These are phyloP conservation scores for Heliamphora pulchella DNA, from an alignment of 179 eudicot species.

Conservation along the genomic window DNA sequence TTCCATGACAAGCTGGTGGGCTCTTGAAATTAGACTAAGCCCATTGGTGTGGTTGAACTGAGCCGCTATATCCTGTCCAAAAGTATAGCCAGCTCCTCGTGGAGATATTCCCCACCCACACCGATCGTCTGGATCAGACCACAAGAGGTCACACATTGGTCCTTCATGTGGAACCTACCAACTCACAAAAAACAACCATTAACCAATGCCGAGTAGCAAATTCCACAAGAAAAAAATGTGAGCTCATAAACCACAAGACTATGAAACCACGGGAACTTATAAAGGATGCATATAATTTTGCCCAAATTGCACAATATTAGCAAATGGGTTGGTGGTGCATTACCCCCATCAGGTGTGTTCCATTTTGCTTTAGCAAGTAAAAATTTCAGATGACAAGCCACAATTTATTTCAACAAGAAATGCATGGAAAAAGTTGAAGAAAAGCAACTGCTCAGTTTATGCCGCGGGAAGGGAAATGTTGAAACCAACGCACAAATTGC, in stretches of 20 bases:
- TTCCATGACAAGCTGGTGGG: conserved; percentile 96
- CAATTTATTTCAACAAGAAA: not conserved
- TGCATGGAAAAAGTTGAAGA: not conserved
- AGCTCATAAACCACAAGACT: not conserved
- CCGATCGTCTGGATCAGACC: conserved; percentile 96
- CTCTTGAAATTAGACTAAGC: conserved; percentile 76
- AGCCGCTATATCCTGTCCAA: conserved; percentile 77
- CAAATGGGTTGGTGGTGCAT: too few species aligned
- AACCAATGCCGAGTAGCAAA: not conserved
- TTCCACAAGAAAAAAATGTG: not conserved
- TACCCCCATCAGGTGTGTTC: too few species aligned
- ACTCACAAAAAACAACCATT: not conserved
- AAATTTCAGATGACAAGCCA: too few species aligned
- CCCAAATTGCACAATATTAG: too few species aligned
- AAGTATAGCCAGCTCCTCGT: conserved; percentile 93
- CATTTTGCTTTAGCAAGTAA: too few species aligned
- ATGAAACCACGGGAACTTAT: not conserved
- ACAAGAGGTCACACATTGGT: conserved; percentile 92
- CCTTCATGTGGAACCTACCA: conserved; percentile 92
- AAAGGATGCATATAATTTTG: too few species aligned
- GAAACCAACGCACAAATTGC: not conserved
- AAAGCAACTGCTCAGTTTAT: not conserved
- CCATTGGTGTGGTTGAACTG: conserved; percentile 90
- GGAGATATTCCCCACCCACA: conserved; percentile 99
- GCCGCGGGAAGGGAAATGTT: not conserved